These are phyloP conservation scores for Pythium folliculosum DNA, from an alignment of 352 stramenopile genomes.

Conservation along the genomic window DNA sequence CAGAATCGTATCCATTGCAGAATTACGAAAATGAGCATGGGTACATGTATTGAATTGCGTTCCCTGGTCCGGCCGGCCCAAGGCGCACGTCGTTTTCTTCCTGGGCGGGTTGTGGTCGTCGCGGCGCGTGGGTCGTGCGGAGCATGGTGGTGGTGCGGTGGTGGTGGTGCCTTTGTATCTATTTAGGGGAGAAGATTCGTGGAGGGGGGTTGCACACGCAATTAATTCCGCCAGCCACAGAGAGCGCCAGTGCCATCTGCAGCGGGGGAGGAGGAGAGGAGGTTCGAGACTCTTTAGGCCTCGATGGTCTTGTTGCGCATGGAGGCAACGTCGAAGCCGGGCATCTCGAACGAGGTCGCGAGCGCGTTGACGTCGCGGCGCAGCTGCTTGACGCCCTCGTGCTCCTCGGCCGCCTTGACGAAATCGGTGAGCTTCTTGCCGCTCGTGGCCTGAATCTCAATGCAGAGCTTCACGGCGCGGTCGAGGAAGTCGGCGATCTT, in stretches of 20 bases:
- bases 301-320: conserved; percentile 89
- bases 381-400: conserved; percentile 90
- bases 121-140: not conserved
- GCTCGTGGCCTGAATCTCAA: conserved; percentile 91
- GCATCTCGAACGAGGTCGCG: conserved; percentile 95
- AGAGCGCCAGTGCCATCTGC: not conserved
- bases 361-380: conserved; percentile 93
- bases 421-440: conserved; percentile 95
- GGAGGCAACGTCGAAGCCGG: conserved; percentile 91
- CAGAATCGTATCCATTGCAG: not conserved
- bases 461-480: conserved; percentile 92
- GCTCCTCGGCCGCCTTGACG: conserved; percentile 75
- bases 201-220: conserved; percentile 15
- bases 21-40: not conserved
- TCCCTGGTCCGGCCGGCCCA: conserved; percentile 13
- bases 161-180: conserved; percentile 21
- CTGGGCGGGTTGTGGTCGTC: not conserved
- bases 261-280: not conserved
- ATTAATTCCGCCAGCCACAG: conserved; percentile 8
- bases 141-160: conserved; percentile 13
- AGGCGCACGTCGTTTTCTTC: not conserved
- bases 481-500: conserved; percentile 96
- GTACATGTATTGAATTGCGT: conserved; percentile 16
- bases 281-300: conserved; percentile 36
- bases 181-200: not conserved